phyloP scores from a whole-genome alignment of 805 yeast species.

The Schwanniomyces occidentalis region DNA sequence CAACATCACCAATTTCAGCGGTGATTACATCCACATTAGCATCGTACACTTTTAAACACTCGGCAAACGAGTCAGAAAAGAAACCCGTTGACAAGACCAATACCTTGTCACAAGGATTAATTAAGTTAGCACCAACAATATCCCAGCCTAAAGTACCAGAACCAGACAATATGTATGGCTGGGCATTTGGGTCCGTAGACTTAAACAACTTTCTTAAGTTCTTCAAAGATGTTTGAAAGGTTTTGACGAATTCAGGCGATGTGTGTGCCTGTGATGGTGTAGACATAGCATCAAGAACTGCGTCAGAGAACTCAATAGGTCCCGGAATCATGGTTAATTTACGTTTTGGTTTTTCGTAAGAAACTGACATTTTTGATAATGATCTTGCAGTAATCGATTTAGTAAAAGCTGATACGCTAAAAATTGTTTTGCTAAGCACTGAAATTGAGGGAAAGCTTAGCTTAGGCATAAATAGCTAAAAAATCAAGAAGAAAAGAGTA shows the following conservation, averaged over 20 bases:
- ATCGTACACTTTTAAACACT: conserved; percentile 69
- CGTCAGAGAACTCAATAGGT: conserved; percentile 80
- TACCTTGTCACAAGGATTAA: conserved; percentile 64
- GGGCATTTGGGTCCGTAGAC: conserved; percentile 61
- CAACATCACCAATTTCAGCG: conserved; percentile 73
- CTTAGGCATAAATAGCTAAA: too few relatives aligned
- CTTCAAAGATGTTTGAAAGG: conserved; percentile 67
- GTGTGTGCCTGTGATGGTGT: conserved; percentile 90
- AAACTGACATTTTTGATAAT: conserved; percentile 27
- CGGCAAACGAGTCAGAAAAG: conserved; percentile 82
- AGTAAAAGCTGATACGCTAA: neutral
- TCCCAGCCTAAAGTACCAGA: conserved; percentile 98
- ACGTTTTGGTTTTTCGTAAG: conserved; percentile 44
- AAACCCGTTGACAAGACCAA: conserved; percentile 88
- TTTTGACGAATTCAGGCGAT: conserved; percentile 74
- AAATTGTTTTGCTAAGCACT: too few relatives aligned
- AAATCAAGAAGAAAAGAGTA: too few relatives aligned
- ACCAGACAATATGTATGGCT: conserved; percentile 81
- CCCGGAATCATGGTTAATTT: conserved; percentile 73
- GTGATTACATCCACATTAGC: conserved; percentile 72
- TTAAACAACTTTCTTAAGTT: conserved; percentile 75
- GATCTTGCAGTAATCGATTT: too few relatives aligned
- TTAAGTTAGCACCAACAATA: conserved; percentile 74
- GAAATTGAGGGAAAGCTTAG: too few relatives aligned
- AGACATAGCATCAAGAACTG: conserved; percentile 75